phyloP scores from a whole-genome alignment of 2,329 filamentous ascomycete species.

The Mycosphaerella arachidis region DNA sequence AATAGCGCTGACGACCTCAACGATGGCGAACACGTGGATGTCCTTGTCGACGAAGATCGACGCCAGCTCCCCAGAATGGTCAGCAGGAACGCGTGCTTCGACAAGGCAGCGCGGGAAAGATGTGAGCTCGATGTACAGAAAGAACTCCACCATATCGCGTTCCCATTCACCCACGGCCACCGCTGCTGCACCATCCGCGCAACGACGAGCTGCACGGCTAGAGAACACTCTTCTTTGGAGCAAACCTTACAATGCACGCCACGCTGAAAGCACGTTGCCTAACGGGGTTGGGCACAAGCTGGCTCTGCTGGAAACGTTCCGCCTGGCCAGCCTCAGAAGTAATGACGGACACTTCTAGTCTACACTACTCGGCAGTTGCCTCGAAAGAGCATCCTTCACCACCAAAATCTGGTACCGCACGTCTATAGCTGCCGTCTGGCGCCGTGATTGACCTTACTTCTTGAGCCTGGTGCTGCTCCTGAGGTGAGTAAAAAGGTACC shows the following conservation, averaged over 20 bases:
- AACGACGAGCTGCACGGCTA: neutral
- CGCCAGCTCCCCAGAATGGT: neutral
- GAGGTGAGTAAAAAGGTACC: neutral
- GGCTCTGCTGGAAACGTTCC: neutral
- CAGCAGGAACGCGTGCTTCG: neutral
- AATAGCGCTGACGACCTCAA: neutral
- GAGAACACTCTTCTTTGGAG: neutral
- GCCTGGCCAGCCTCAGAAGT: neutral
- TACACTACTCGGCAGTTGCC: neutral
- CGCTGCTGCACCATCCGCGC: neutral
- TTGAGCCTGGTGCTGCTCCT: neutral
- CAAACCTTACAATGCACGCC: constrained; percentile 8
- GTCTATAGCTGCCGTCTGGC: neutral
- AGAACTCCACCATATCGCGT: too few relatives aligned
- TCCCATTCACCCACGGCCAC: neutral
- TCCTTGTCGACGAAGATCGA: neutral
- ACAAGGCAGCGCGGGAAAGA: neutral
- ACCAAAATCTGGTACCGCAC: neutral
- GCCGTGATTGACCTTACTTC: neutral
- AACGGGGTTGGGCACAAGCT: neutral
- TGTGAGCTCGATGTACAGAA: too few relatives aligned
- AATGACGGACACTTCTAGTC: neutral
- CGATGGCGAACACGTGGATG: neutral
- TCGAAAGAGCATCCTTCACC: neutral
- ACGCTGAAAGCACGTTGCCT: constrained; percentile 3